A percentile compares a stretch with the other conserved stretches of the same genome.
Conservation (phyloP, 352 stramenopile species). For the Halophytophthora polymorphica region DNA sequence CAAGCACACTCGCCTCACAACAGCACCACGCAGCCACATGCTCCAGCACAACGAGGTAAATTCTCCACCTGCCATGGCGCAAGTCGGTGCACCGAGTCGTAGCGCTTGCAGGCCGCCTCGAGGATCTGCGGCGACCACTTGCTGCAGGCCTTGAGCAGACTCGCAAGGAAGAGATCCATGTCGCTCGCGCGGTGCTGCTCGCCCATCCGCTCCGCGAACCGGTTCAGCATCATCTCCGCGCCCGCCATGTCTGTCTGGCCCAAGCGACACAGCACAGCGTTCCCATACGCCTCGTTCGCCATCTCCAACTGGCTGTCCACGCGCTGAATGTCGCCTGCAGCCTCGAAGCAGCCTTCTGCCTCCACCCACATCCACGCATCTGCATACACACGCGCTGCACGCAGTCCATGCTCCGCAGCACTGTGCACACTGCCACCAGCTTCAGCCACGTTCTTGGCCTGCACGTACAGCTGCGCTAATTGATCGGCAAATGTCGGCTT, state of each 20-base stretch:
- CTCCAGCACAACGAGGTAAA: neutral
- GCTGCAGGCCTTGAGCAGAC: constrained; percentile 50
- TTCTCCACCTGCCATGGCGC: constrained; percentile 59
- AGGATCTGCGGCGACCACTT: constrained; percentile 56
- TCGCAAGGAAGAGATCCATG: constrained; percentile 51
- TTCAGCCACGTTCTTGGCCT: constrained; percentile 53
- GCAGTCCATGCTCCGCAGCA: constrained; percentile 48
- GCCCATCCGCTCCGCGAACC: constrained; percentile 34
- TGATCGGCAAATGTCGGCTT: constrained; percentile 27
- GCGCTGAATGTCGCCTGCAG: constrained; percentile 46
- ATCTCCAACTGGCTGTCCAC: constrained; percentile 26
- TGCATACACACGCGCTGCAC: constrained; percentile 48
- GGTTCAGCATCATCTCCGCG: constrained; percentile 47
- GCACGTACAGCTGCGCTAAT: constrained; percentile 48
- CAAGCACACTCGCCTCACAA: constrained; percentile 2
- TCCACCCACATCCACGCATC: constrained; percentile 49
- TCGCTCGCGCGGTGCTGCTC: constrained; percentile 34
- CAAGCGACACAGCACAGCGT: constrained; percentile 61
- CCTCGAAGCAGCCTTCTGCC: constrained; percentile 56
- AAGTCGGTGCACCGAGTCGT: constrained; percentile 40
- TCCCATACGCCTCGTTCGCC: constrained; percentile 55
- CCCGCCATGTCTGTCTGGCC: constrained; percentile 51
- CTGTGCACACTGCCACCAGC: constrained; percentile 44
- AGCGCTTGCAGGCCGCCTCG: constrained; percentile 46
- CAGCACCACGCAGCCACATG: neutral